Conservation (phyloP, 148 eudicot genomes). For the Rhododendron simsii region DNA sequence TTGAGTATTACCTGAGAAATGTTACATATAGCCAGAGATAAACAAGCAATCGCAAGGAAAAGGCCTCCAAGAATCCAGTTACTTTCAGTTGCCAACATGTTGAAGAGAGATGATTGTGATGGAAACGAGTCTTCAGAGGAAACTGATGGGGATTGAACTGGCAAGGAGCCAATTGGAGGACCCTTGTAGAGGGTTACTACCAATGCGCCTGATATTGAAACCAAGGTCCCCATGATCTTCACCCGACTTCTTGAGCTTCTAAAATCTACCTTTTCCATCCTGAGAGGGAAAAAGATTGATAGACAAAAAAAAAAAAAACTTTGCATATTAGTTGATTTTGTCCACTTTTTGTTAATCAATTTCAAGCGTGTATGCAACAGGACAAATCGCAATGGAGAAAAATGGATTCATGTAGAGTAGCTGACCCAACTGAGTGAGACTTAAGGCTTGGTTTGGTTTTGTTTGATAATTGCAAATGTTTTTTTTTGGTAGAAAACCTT, state of each 20-base stretch:
- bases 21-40: conserved; percentile 38
- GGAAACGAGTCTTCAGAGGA: conserved; percentile 6
- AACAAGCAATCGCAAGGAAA: conserved; percentile 33
- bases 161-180: conserved; percentile 26
- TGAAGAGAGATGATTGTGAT: conserved; percentile 12
- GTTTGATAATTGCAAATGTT: too few relatives aligned
- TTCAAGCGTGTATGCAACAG: not conserved
- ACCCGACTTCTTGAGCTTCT: conserved; percentile 28
- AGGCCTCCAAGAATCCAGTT: conserved; percentile 51
- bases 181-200: conserved; percentile 51
- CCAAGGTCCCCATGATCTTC: conserved; percentile 38
- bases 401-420: not conserved
- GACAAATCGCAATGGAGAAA: not conserved
- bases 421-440: not conserved
- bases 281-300: not conserved
- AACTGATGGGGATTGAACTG: conserved; percentile 8
- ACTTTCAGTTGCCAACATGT: conserved; percentile 12
- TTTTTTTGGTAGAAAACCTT: not conserved
- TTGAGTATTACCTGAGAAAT: conserved; percentile 35
- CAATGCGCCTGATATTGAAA: conserved; percentile 49
- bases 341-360: not conserved
- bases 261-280: conserved; percentile 46
- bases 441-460: not conserved
- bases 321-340: not conserved
- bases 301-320: not conserved